These are phyloP conservation scores for Lasiodiplodia sp. DNA, from an alignment of 2,329 filamentous ascomycete genomes.

Conservation along the genomic window DNA sequence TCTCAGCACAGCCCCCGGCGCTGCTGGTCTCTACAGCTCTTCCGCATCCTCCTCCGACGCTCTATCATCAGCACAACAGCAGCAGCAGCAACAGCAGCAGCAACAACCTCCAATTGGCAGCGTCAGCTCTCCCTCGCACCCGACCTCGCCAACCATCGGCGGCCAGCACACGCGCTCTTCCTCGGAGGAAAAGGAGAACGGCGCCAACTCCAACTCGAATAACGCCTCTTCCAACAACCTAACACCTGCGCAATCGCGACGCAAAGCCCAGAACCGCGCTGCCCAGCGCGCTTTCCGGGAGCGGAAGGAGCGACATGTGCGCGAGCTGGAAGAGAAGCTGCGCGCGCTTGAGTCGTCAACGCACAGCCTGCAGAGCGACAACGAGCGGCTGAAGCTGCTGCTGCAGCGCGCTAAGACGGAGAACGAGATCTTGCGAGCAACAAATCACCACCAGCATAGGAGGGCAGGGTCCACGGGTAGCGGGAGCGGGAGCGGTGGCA, in stretches of 20 bases:
- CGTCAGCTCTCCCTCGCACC: constrained; percentile 27
- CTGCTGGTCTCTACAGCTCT: constrained; percentile 3
- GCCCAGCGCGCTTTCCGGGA: constrained; percentile 94
- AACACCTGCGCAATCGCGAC: constrained; percentile 59
- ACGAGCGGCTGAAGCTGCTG: constrained; percentile 84
- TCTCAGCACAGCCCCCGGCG: constrained; percentile 56
- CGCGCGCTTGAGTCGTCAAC: constrained; percentile 77
- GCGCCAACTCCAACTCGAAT: background rate
- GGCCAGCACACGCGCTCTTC: constrained; percentile 30
- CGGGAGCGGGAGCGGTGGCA: background rate
- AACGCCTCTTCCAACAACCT: constrained; percentile 34
- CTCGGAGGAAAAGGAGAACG: constrained; percentile 37
- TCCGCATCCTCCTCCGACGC: constrained; percentile 39
- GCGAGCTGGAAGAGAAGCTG: constrained; percentile 89
- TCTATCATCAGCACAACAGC: constrained; percentile 12
- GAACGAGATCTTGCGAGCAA: constrained; percentile 89
- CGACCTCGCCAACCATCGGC: constrained; percentile 53
- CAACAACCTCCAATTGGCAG: background rate
- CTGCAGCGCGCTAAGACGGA: constrained; percentile 86
- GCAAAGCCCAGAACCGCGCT: constrained; percentile 76
- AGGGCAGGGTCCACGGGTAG: background rate
- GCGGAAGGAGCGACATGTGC: constrained; percentile 92
- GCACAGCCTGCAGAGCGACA: constrained; percentile 76
- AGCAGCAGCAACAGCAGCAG: constrained; percentile 6
- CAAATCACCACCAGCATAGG: constrained; percentile 37